These are phyloP conservation scores for Fusarium praegraminearum DNA, from an alignment of 2,329 filamentous ascomycete species.

Conservation along the genomic window DNA sequence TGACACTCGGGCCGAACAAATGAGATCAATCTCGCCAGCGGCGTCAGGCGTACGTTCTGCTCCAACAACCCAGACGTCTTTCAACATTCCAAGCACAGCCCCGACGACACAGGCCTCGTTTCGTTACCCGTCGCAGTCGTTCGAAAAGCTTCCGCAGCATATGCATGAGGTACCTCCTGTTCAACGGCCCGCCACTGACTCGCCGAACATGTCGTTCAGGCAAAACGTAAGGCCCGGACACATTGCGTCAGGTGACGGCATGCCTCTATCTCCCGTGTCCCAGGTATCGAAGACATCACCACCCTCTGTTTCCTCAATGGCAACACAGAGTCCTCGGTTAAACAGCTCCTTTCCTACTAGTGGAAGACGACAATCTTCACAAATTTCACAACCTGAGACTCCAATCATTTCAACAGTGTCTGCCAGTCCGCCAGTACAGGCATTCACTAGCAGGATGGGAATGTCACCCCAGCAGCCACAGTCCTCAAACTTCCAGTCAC, in stretches of 20 bases:
- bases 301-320: constrained; percentile 44
- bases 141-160: constrained; percentile 36
- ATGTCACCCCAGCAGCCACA: constrained; percentile 28
- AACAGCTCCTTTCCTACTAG: constrained; percentile 21
- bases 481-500: background rate
- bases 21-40: constrained; percentile 35
- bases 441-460: constrained; percentile 24
- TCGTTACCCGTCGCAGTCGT: constrained; percentile 39
- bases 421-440: constrained; percentile 33
- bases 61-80: constrained; percentile 29
- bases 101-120: constrained; percentile 30
- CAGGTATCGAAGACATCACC: constrained; percentile 41
- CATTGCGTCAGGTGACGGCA: constrained; percentile 11
- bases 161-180: constrained; percentile 18
- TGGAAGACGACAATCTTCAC: constrained; percentile 32
- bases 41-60: constrained; percentile 29
- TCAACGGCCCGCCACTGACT: constrained; percentile 32
- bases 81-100: constrained; percentile 35
- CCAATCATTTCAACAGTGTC: constrained; percentile 30
- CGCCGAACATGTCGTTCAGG: constrained; percentile 32
- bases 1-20: constrained; percentile 20
- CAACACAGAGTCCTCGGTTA: constrained; percentile 45
- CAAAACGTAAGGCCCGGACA: constrained; percentile 23
- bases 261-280: constrained; percentile 45
- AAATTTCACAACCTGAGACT: constrained; percentile 25